phyloP scores from a whole-genome alignment of 352 stramenopile species.

The Pseudoperonospora humuli region DNA sequence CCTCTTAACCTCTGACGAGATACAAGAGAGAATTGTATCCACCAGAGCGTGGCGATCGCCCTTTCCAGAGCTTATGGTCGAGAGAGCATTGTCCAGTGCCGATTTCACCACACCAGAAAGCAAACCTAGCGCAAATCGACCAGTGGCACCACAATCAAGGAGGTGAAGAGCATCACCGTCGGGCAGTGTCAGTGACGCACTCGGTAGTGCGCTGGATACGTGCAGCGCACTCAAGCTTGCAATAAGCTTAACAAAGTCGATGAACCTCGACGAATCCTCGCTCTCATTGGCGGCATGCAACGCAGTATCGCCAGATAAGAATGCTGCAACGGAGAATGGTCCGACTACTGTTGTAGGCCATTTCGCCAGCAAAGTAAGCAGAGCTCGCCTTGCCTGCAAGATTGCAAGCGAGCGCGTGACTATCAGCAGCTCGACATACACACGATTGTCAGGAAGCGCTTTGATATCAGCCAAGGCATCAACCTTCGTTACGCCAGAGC shows the following conservation, averaged over 20 bases:
- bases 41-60: constrained; percentile 34
- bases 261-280: constrained; percentile 43
- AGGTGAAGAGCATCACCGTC: constrained; percentile 43
- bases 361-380: constrained; percentile 71
- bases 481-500: constrained; percentile 40
- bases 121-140: constrained; percentile 44
- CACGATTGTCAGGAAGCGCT: constrained; percentile 64
- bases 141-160: constrained; percentile 48
- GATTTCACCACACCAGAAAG: constrained; percentile 43
- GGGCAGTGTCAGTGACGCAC: constrained; percentile 18
- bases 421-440: constrained; percentile 71
- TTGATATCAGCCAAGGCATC: constrained; percentile 73
- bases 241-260: constrained; percentile 83
- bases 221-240: constrained; percentile 54
- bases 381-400: constrained; percentile 61
- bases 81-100: constrained; percentile 33
- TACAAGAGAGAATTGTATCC: constrained; percentile 44
- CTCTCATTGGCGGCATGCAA: constrained; percentile 8
- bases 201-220: constrained; percentile 22
- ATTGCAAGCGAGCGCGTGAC: constrained; percentile 74
- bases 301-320: constrained; percentile 20
- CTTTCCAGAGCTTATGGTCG: constrained; percentile 8
- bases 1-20: constrained; percentile 53
- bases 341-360: constrained; percentile 58
- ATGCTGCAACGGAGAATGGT: constrained; percentile 42